These are phyloP conservation scores for Phytophthora pseudosyringae DNA, from an alignment of 352 stramenopile genomes.

Conservation along the genomic window DNA sequence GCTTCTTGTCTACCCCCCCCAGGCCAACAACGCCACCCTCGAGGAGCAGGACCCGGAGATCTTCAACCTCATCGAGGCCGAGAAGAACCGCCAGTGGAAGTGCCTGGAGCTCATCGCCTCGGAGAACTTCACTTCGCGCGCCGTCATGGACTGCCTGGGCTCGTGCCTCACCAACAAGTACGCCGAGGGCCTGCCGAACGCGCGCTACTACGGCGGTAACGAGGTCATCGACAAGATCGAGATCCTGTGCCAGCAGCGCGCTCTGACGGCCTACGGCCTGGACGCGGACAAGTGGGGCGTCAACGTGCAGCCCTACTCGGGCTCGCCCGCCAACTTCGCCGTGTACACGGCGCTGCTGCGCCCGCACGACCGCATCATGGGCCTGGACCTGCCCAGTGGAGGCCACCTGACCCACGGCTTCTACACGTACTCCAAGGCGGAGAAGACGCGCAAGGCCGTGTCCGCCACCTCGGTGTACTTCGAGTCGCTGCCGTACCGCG, in stretches of 20 bases:
- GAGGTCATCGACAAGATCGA: slow-evolving; percentile 98
- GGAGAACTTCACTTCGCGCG: slow-evolving; percentile 99
- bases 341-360: slow-evolving; percentile 98
- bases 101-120: slow-evolving; percentile 99
- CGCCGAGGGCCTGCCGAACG: slow-evolving; percentile 95
- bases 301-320: slow-evolving; percentile 99
- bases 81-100: slow-evolving; percentile 98
- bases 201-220: slow-evolving; percentile 99
- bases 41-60: slow-evolving; percentile 97
- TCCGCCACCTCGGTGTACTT: slow-evolving; percentile 99
- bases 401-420: slow-evolving; percentile 99
- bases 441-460: slow-evolving; percentile 97
- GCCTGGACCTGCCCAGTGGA: slow-evolving; percentile 97
- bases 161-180: slow-evolving; percentile 99
- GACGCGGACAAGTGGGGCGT: slow-evolving; percentile 96
- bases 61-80: slow-evolving; percentile 98
- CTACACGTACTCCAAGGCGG: slow-evolving; percentile 97
- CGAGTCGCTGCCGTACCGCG: slow-evolving; percentile 97
- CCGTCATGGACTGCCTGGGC: slow-evolving; percentile 98
- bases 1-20: slow-evolving; percentile 7
- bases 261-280: slow-evolving; percentile 95
- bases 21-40: slow-evolving; percentile 82
- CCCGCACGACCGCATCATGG: slow-evolving; percentile 99
- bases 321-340: slow-evolving; percentile 98
- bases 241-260: slow-evolving; percentile 94